phyloP scores from a whole-genome alignment of 257 asterid species.

The Agastache rugosa region DNA sequence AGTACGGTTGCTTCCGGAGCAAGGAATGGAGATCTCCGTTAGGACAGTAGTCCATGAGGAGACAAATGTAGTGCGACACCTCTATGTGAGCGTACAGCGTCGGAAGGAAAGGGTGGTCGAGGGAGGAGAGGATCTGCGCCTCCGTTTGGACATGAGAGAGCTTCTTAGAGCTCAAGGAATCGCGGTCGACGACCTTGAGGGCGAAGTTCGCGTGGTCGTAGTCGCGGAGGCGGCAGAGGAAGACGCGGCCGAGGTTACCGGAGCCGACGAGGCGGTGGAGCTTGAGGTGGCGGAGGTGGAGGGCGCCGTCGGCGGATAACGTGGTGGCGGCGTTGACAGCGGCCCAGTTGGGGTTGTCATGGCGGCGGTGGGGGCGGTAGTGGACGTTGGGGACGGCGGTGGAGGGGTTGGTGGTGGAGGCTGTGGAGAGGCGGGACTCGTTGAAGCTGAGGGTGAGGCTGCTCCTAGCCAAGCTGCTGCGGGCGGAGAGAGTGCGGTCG shows the following conservation, averaged over 20 bases:
- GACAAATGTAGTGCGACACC: slow-evolving; percentile 82
- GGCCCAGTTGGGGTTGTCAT: slow-evolving; percentile 70
- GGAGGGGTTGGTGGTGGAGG: slow-evolving; percentile 49
- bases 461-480: slow-evolving; percentile 81
- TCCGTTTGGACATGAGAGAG: slow-evolving; percentile 78
- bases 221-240: slow-evolving; percentile 85
- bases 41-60: slow-evolving; percentile 80
- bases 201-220: slow-evolving; percentile 87
- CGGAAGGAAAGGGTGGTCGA: slow-evolving; percentile 88
- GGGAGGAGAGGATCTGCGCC: slow-evolving; percentile 68
- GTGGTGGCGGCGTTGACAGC: slow-evolving; percentile 78
- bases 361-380: slow-evolving; percentile 79
- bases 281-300: slow-evolving; percentile 89
- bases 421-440: slow-evolving; percentile 64
- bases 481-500: slow-evolving; percentile 70
- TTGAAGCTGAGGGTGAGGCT: slow-evolving; percentile 89
- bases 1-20: slow-evolving; percentile 66
- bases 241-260: slow-evolving; percentile 93
- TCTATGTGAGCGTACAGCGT: slow-evolving; percentile 81
- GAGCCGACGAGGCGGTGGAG: slow-evolving; percentile 84
- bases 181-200: slow-evolving; percentile 80
- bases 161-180: slow-evolving; percentile 62
- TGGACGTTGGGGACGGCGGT: slow-evolving; percentile 54
- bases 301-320: slow-evolving; percentile 66
- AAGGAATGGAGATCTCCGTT: slow-evolving; percentile 84